Evolutionary conservation across 768 basidiomycete species (phyloP).

Genomic region (Suillus spraguei): DNA sequence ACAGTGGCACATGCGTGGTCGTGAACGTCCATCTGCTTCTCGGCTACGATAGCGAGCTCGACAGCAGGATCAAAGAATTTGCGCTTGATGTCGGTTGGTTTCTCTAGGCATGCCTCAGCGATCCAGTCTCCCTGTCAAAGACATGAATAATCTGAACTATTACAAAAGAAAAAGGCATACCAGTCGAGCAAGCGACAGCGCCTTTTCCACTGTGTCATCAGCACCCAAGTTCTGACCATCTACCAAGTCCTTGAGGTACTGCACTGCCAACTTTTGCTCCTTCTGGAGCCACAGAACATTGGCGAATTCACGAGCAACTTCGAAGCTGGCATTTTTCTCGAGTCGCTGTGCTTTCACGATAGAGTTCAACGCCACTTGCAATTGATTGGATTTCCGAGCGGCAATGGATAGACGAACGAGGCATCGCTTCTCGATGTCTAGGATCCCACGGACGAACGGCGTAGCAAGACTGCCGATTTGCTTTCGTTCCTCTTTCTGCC

Average conservation of each 20-base stretch:
- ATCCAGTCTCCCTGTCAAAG: slow-evolving; percentile 83
- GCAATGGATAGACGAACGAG: slow-evolving; percentile 71
- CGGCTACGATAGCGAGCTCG: slow-evolving; percentile 28
- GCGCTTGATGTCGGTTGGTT: slow-evolving; percentile 67
- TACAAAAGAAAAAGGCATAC: slow-evolving; percentile 41
- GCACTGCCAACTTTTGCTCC: slow-evolving; percentile 84
- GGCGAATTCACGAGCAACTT: slow-evolving; percentile 80
- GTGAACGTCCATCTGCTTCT: slow-evolving; percentile 23
- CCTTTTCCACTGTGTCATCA: slow-evolving; percentile 30
- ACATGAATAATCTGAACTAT: neutral
- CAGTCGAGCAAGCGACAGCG: slow-evolving; percentile 61
- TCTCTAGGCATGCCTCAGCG: slow-evolving; percentile 81
- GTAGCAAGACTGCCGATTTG: slow-evolving; percentile 74
- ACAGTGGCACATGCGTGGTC: slow-evolving; percentile 52
- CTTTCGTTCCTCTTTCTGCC: slow-evolving; percentile 69
- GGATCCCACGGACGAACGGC: slow-evolving; percentile 51
- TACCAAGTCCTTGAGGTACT: slow-evolving; percentile 55
- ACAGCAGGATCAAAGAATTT: slow-evolving; percentile 74
- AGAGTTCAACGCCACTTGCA: slow-evolving; percentile 87
- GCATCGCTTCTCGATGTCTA: slow-evolving; percentile 66
- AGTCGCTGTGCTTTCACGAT: slow-evolving; percentile 74
- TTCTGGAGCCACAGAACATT: slow-evolving; percentile 87
- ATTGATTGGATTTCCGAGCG: slow-evolving; percentile 66
- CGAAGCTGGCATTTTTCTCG: slow-evolving; percentile 45
- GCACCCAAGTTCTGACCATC: slow-evolving; percentile 18